Conservation (phyloP, 164 flowering plant species). For the Malania oleifera region DNA sequence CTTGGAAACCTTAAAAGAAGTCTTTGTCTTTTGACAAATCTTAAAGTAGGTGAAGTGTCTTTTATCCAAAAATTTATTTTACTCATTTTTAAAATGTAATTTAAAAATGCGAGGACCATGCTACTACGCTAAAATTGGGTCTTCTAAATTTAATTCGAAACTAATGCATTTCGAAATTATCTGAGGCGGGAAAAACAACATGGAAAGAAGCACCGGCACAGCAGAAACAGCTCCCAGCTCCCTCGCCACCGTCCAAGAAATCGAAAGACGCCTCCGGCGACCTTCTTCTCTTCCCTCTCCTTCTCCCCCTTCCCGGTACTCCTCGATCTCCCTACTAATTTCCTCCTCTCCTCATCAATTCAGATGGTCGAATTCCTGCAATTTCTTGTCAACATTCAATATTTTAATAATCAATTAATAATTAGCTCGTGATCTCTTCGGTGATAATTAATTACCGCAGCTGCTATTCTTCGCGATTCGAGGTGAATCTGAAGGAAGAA, state of each 20-base stretch:
- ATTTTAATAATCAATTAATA: neutral
- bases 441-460: neutral
- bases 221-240: slow-evolving; percentile 15
- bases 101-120: too few species aligned
- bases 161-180: too few species aligned
- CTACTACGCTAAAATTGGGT: too few species aligned
- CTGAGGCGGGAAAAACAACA: neutral
- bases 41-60: too few species aligned
- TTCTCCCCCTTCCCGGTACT: slow-evolving; percentile 7
- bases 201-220: neutral
- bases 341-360: neutral
- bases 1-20: too few species aligned
- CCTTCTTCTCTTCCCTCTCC: slow-evolving; percentile 14
- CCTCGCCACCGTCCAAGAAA: slow-evolving; percentile 25
- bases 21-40: too few species aligned
- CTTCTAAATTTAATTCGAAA: too few species aligned
- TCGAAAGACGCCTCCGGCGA: slow-evolving; percentile 29
- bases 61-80: too few species aligned
- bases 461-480: neutral
- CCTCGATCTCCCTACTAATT: neutral
- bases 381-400: neutral
- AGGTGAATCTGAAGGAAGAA: neutral
- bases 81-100: too few species aligned
- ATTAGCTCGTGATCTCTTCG: neutral
- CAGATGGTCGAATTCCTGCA: neutral